Conservation (phyloP, 495 filamentous ascomycete species). For the Achaetomiella virescens region DNA sequence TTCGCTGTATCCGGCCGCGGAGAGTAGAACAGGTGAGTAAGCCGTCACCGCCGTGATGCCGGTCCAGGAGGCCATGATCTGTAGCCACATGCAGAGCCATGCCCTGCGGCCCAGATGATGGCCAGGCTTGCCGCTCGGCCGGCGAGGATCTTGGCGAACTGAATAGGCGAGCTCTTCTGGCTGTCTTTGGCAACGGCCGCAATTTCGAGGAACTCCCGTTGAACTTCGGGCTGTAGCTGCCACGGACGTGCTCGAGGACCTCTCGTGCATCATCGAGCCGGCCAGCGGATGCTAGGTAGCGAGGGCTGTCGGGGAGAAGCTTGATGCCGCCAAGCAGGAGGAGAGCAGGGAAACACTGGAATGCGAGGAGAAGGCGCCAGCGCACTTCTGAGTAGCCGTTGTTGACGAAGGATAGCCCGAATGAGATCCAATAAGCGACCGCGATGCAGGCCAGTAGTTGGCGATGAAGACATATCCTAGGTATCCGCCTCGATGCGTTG, state of each 20-base stretch:
- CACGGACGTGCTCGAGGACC: conserved; percentile 1
- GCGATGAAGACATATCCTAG: conserved; percentile 51
- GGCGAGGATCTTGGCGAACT: conserved; percentile 4
- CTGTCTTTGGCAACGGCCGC: neutral
- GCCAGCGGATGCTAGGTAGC: conserved; percentile 2
- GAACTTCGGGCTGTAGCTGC: neutral
- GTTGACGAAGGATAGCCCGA: conserved; percentile 49
- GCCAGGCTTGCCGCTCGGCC: conserved; percentile 6
- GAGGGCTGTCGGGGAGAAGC: conserved; percentile 1
- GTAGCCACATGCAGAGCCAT: conserved; percentile 50
- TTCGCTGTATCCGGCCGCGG: conserved; percentile 8
- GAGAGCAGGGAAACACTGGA: neutral
- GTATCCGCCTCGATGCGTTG: conserved; percentile 42
- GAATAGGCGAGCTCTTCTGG: conserved; percentile 1
- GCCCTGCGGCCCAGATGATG: conserved; percentile 12
- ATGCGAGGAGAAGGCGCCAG: conserved; percentile 1
- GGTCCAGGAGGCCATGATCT: conserved; percentile 70
- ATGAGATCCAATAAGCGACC: conserved; percentile 58
- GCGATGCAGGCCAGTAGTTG: conserved; percentile 54
- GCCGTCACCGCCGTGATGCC: conserved; percentile 68
- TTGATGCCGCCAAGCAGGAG: neutral
- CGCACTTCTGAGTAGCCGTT: conserved; percentile 44
- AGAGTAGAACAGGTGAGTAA: conserved; percentile 59
- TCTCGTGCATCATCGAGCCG: neutral
- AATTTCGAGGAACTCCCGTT: conserved; percentile 2